Conservation (phyloP, 768 basidiomycete species). For the Phaffia tasmanica region DNA sequence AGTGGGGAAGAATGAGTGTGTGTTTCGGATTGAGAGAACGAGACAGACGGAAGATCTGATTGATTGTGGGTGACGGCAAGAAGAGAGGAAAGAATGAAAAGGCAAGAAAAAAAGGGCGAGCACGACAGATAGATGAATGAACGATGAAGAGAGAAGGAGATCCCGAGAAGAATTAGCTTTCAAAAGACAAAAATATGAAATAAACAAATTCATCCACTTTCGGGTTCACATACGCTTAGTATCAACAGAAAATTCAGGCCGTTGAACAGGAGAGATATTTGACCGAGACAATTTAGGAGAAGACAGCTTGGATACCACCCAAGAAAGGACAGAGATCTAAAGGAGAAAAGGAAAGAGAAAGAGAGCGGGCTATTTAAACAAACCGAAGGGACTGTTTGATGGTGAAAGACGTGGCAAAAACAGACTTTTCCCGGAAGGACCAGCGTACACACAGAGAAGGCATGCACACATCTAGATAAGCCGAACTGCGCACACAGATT, state of each 20-base stretch:
- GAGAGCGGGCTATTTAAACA: too few species aligned
- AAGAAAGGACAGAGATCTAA: background rate
- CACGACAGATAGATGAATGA: background rate
- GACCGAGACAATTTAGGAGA: conserved; percentile 1
- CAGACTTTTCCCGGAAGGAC: too few species aligned
- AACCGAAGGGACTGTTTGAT: too few species aligned
- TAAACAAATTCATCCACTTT: background rate
- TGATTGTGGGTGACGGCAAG: background rate
- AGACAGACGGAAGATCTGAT: background rate
- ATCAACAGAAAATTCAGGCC: too few species aligned
- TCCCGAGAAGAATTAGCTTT: background rate
- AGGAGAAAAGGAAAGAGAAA: background rate
- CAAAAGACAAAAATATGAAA: background rate
- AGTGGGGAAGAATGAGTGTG: background rate
- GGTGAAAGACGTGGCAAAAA: too few species aligned
- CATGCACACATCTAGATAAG: too few species aligned
- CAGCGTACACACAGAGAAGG: too few species aligned
- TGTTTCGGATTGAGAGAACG: background rate
- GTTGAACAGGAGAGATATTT: background rate
- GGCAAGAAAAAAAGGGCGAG: background rate
- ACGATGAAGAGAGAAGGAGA: background rate
- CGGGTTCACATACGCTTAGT: too few species aligned
- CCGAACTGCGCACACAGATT: too few species aligned
- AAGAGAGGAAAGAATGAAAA: background rate
- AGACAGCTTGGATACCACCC: conserved; percentile 1